Evolutionary conservation across 192 early-diverging fungal genomes (phyloP).

Genomic region (Linderina pennispora): DNA sequence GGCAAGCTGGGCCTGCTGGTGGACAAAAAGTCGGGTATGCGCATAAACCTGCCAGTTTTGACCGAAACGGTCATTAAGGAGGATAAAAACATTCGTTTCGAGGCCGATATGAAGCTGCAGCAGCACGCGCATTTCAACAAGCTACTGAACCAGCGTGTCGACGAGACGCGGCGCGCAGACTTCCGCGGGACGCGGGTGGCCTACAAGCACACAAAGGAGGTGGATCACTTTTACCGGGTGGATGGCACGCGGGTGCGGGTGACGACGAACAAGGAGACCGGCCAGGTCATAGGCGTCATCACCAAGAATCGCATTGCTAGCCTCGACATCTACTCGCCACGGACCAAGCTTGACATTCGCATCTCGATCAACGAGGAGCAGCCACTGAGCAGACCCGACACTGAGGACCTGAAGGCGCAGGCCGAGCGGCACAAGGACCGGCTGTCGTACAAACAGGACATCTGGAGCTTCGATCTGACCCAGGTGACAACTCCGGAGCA

Average conservation of each 20-base stretch:
- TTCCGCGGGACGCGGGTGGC: constrained; percentile 50
- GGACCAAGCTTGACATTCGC: constrained; percentile 74
- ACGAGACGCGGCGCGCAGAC: constrained; percentile 44
- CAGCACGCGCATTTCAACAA: constrained; percentile 85
- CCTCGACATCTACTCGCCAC: constrained; percentile 81
- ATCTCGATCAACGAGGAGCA: constrained; percentile 78
- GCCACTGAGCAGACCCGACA: constrained; percentile 26
- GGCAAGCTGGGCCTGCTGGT: constrained; percentile 83
- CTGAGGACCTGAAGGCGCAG: constrained; percentile 43
- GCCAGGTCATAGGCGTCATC: constrained; percentile 52
- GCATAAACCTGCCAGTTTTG: constrained; percentile 57
- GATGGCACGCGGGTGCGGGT: constrained; percentile 53
- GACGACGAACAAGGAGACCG: constrained; percentile 57
- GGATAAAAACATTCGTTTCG: constrained; percentile 52
- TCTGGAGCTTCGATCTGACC: constrained; percentile 84
- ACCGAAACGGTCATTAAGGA: constrained; percentile 52
- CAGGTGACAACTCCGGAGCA: constrained; percentile 59
- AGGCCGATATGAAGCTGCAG: constrained; percentile 79
- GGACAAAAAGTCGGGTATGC: constrained; percentile 54
- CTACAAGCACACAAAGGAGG: constrained; percentile 70
- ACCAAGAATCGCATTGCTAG: constrained; percentile 76
- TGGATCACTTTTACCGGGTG: constrained; percentile 59
- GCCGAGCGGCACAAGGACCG: constrained; percentile 82
- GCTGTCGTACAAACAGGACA: constrained; percentile 76
- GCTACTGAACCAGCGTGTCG: constrained; percentile 67